Evolutionary conservation across 192 early-diverging fungal species (phyloP), one percentile per base, ranked within the genome.

Genomic region (Dissophora globulifera): DNA sequence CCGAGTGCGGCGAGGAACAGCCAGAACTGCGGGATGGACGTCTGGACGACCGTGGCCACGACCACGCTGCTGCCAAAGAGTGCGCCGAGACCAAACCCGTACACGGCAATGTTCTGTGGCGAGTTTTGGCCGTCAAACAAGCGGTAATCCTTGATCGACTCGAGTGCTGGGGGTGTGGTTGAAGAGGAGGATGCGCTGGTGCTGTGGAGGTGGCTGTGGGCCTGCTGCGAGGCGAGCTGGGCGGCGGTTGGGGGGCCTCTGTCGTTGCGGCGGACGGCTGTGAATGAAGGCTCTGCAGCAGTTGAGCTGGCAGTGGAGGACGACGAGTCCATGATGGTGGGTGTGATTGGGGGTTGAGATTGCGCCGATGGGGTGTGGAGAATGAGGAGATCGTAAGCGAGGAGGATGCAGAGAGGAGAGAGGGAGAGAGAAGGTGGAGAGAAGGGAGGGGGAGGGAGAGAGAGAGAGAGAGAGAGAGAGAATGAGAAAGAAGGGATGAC

Each of bases 91-190:
- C 79, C 75, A 62, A 88, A 94, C 0, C 90, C 88, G 41, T 94
- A 91, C 1, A 86, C 59, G 1, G 93, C 87, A 50, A 96, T 93
- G 58, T 95, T 95, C 66, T 95, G 93, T 4, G 91, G 88, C 16
- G 90, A 87, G 66, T 95, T 89, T 25, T 69, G 56, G 6, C 85
- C 85, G 57, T 87, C 89, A 53, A 91, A 84, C 3, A 94, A 56
- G 1, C 80, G 81, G 26, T 82, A 82, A 27, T 83, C 82, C 62
- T 71, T 82, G 69, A 65, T 67, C 23, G 55, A 69, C n/a, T 62
- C 65, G 22, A 32, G 55, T 3, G n/a, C n/a, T n/a, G n/a, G n/a
- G n/a, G n/a, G n/a, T n/a, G n/a, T n/a, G n/a, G n/a, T n/a, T n/a
- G n/a, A n/a, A n/a, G n/a, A n/a, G n/a, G n/a, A n/a, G n/a, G 2